Evolutionary conservation across 2,329 filamentous ascomycete genomes (phyloP), one percentile per base, ranked within the genome.

Genomic region (Colletotrichum tanaceti): DNA sequence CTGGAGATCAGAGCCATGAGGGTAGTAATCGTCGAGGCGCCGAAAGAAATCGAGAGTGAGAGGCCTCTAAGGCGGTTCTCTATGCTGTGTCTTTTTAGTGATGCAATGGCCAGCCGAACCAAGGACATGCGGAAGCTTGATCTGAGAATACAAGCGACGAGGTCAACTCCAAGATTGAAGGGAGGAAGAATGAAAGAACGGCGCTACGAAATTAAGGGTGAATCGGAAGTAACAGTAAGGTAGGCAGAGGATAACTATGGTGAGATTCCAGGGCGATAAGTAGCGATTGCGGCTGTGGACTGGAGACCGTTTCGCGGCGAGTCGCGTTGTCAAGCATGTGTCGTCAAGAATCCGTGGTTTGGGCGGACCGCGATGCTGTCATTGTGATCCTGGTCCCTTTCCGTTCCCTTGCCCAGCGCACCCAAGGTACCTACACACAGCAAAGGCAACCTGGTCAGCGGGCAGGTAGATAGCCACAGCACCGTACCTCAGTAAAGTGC

Each of bases 361-460:
- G 49, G 61, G 49, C 47, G 28, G 49, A 61, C 50, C 43, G 43
- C 57, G 62, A 68, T 68, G 65, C 50, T 65, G 62, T 65, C 65
- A 68, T 65, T 68, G 65, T 43, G 59, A 68, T 60, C 65, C 65
- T 61, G 43, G 62, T 68, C 20, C 65, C 35, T 50, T 39, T n/a
- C 32, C 9, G 7, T 38, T 50, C 28, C 46, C 58, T 50, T 52
- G 35, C 22, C 18, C 18, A 64, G 41, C 35, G 20, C 24, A 9
- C 32, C 32, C 32, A 10, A 35, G 32, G 32, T 35, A n/a, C n/a
- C n/a, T n/a, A 46, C 55, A 18, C 35, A 39, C 46, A 46, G 59
- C 52, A 43, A 58, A 52, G 53, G 46, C 22, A 24, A 22, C 41
- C 54, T 43, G 55, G 44, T 62, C 22, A 35, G n/a, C n/a, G n/a